These are phyloP conservation scores for Melanomma pulvis-pyrius DNA, from an alignment of 495 filamentous ascomycete species.

Conservation along the genomic window DNA sequence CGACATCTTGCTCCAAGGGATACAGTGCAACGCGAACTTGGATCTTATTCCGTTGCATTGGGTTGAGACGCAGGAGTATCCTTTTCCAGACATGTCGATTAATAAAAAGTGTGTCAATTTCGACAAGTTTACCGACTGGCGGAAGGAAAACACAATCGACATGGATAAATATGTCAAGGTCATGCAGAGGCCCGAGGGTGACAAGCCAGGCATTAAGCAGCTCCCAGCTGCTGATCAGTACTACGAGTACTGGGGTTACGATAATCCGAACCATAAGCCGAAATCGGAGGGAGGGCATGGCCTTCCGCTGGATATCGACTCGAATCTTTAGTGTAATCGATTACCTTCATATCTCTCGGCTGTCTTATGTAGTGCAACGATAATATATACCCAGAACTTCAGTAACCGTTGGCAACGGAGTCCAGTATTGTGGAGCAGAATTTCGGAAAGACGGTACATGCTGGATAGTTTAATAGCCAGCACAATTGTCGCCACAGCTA, in stretches of 20 bases:
- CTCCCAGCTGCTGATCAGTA: slow-evolving; percentile 13
- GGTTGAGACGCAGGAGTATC: background rate
- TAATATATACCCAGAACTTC: no score
- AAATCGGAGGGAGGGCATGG: slow-evolving; percentile 12
- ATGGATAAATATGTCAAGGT: slow-evolving; percentile 16
- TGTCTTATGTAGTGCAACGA: no score
- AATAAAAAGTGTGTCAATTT: slow-evolving; percentile 10
- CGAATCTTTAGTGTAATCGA: background rate
- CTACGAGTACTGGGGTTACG: slow-evolving; percentile 11
- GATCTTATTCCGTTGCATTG: background rate
- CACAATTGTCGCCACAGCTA: no score
- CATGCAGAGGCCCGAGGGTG: background rate
- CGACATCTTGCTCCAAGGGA: background rate
- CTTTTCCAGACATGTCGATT: background rate
- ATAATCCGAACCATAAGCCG: slow-evolving; percentile 9
- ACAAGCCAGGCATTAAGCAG: slow-evolving; percentile 14
- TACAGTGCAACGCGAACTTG: background rate
- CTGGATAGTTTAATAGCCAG: no score
- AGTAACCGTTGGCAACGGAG: no score
- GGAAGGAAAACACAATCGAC: slow-evolving; percentile 8
- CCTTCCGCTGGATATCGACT: slow-evolving; percentile 2
- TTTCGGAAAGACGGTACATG: no score
- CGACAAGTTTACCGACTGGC: slow-evolving; percentile 7
- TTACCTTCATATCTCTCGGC: no score
- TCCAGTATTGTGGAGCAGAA: no score